phyloP scores from a whole-genome alignment of 163 green algal genomes.

The Prototheca wickerhamii region DNA sequence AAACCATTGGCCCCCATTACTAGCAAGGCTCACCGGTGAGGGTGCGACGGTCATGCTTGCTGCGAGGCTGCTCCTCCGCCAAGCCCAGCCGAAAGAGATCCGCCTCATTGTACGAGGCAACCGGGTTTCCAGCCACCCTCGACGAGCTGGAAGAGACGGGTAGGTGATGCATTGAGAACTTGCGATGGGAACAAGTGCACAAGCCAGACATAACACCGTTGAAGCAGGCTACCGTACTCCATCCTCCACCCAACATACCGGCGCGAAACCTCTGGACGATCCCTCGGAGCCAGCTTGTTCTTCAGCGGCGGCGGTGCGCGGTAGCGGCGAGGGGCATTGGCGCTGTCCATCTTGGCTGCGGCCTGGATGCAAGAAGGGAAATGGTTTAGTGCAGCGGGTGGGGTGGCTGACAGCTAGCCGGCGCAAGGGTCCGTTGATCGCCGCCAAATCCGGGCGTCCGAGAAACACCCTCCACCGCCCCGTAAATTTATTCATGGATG shows the following conservation, averaged over 20 bases:
- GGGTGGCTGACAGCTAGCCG: background rate
- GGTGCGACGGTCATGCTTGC: constrained; percentile 10
- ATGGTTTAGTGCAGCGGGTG: background rate
- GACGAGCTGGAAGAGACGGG: constrained; percentile 6
- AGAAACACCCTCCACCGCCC: background rate
- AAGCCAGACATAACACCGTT: background rate
- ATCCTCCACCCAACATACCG: background rate
- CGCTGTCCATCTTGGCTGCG: background rate
- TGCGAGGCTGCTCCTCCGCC: background rate
- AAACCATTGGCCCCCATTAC: too few species aligned
- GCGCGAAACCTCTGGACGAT: background rate
- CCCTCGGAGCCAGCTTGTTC: background rate
- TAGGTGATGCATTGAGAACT: background rate
- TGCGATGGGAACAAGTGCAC: background rate
- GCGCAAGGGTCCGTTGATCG: background rate
- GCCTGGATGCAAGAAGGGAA: background rate
- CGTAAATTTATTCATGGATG: background rate
- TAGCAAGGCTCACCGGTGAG: constrained; percentile 8
- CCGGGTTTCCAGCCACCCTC: constrained; percentile 20
- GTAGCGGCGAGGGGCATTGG: background rate
- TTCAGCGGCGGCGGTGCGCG: background rate
- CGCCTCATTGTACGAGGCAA: constrained; percentile 34
- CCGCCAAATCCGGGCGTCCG: background rate
- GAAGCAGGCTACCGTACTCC: background rate
- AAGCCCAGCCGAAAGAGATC: constrained; percentile 12